phyloP scores from a whole-genome alignment of 2,329 filamentous ascomycete genomes.

The Trichoderma brevicompactum region DNA sequence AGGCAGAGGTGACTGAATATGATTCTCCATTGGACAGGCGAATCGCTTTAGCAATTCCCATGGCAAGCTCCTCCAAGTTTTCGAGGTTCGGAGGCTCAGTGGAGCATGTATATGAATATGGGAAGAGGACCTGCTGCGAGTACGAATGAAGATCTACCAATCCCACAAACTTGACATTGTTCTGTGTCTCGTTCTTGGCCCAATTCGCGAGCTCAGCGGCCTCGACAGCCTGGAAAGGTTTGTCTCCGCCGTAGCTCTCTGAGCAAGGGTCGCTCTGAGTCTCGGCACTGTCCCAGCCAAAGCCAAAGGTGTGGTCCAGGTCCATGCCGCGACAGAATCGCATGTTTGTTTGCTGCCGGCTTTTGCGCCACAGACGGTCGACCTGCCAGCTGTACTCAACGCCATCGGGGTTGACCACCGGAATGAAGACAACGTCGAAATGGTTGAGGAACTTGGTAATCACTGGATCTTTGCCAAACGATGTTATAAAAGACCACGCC shows the following conservation, averaged over 20 bases:
- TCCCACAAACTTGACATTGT: slow-evolving; percentile 75
- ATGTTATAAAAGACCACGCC: slow-evolving; percentile 84
- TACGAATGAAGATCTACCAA: slow-evolving; percentile 93
- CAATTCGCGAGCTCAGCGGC: slow-evolving; percentile 75
- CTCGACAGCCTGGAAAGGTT: slow-evolving; percentile 83
- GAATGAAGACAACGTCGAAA: slow-evolving; percentile 88
- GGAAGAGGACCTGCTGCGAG: slow-evolving; percentile 91
- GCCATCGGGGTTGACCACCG: slow-evolving; percentile 89
- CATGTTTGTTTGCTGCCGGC: slow-evolving; percentile 79
- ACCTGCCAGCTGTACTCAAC: slow-evolving; percentile 92
- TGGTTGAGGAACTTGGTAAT: slow-evolving; percentile 79
- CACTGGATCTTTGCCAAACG: slow-evolving; percentile 71
- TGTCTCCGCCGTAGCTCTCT: slow-evolving; percentile 83
- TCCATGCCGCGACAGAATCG: slow-evolving; percentile 87
- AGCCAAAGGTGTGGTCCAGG: slow-evolving; percentile 84
- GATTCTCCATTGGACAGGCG: slow-evolving; percentile 75
- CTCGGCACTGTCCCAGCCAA: slow-evolving; percentile 75
- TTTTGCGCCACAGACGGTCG: slow-evolving; percentile 95
- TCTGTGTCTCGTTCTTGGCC: slow-evolving; percentile 77
- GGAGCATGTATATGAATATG: slow-evolving; percentile 84
- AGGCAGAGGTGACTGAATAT: slow-evolving; percentile 82
- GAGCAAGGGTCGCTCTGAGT: slow-evolving; percentile 80
- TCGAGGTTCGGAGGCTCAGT: slow-evolving; percentile 82
- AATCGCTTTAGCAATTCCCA: slow-evolving; percentile 88
- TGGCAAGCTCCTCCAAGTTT: slow-evolving; percentile 86